A percentile compares a stretch with the other conserved stretches of the same genome.
These are phyloP conservation scores for Holtermanniella nyarrowii DNA, from an alignment of 768 basidiomycete species.

Conservation along the genomic window DNA sequence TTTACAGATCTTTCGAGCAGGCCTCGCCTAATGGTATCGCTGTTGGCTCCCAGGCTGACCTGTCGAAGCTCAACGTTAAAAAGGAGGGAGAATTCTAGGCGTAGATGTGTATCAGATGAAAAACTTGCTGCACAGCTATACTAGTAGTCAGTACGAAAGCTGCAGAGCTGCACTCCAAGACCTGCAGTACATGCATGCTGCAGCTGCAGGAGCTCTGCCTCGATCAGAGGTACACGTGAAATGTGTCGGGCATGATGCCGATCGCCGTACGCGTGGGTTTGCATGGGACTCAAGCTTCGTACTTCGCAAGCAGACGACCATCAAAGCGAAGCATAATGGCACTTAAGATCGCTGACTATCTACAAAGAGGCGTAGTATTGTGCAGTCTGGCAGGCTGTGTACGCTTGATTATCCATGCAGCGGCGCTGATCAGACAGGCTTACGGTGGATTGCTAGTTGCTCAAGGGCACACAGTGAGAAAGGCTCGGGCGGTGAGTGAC, in stretches of 20 bases:
- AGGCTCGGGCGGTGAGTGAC: neutral
- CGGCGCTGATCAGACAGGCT: neutral
- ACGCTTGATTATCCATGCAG: neutral
- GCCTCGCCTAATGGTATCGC: constrained; percentile 39
- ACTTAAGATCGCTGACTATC: neutral
- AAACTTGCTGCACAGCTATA: too few species aligned
- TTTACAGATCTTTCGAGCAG: constrained; percentile 38
- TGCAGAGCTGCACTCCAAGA: too few species aligned
- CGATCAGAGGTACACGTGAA: too few species aligned
- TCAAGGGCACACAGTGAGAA: neutral
- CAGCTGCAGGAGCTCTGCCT: too few species aligned
- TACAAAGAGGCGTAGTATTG: neutral
- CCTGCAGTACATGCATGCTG: too few species aligned
- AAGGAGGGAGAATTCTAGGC: constrained; percentile 2
- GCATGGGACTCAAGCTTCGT: too few species aligned
- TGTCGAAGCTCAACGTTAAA: constrained; percentile 40
- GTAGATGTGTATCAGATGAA: too few species aligned
- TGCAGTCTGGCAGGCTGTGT: neutral
- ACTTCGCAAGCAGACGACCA: too few species aligned
- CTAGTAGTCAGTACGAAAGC: neutral
- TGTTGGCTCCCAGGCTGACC: constrained; percentile 40
- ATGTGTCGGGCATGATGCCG: too few species aligned
- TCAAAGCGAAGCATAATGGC: neutral
- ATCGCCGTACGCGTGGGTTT: too few species aligned
- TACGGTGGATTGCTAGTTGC: neutral